Evolutionary conservation across 371 early-diverging fungal genomes (phyloP), one percentile per base, ranked within the genome.

Genomic region (Syncephalastrum contaminatum): DNA sequence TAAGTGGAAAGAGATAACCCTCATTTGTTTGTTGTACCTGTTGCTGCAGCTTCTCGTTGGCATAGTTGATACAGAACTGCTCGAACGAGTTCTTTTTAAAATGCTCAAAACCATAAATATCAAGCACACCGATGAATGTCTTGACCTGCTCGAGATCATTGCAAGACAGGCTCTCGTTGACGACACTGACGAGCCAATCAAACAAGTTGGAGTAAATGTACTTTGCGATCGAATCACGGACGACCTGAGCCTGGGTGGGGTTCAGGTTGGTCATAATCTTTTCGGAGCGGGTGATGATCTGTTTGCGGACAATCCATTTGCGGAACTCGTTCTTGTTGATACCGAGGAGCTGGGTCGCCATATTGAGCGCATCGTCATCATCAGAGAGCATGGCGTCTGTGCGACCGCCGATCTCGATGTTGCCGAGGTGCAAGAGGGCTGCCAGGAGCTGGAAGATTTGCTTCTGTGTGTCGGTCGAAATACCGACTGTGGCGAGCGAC

Each of bases 31-130:
- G 7, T 7, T 30, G 12, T 67, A 77, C 77, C 67, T 84, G 95
- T 69, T 99, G 99, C 75, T 99, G 98, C 54, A 98, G 76, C 73
- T 96, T 97, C 71, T 93, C 98, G 73, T 93, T 98, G 61, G 96
- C 97, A 79, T 90, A 99, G 85, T 95, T 99, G 75, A 99, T 98
- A 80, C 99, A 98, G 70, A 99, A 95, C 75, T 99, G 99, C 75
- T 99, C 99, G 71, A 99, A 99, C 3, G 95, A 94, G 75, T 99
- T 99, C 73, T 88, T 90, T 72, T 94, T 86, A 69, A 98, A 98
- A 62, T 98, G 97, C 76, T 94, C 94, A 77, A 96, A 94, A 56
- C 99, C 95, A 73, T 94, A 93, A 75, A 97, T 92, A 89, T 99
- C 94, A 60, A 98, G 78, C 4, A 98, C 95, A 71, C 97, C 98